Percentiles rank a stretch among this genome's conserved stretches.
Conservation (phyloP, 768 basidiomycete genomes). For the Leccinellum albellum region DNA sequence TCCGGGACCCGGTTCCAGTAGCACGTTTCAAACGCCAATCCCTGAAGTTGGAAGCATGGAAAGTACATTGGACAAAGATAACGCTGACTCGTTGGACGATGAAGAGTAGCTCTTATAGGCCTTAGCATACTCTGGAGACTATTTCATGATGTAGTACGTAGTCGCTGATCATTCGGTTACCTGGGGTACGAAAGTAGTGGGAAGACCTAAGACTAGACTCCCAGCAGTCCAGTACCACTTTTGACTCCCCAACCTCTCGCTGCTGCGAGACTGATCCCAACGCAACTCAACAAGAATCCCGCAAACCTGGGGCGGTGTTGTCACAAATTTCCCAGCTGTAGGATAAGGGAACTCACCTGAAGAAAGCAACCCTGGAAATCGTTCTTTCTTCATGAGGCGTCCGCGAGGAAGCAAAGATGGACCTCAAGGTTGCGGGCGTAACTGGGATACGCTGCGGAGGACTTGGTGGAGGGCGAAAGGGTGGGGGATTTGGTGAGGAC, state of each 20-base stretch:
- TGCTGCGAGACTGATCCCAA: slow-evolving; percentile 73
- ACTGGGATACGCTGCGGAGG: slow-evolving; percentile 70
- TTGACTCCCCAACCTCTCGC: slow-evolving; percentile 67
- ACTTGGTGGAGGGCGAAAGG: slow-evolving; percentile 38
- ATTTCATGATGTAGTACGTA: slow-evolving; percentile 1
- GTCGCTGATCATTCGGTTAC: background rate
- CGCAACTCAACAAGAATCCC: slow-evolving; percentile 78
- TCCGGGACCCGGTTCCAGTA: slow-evolving; percentile 13
- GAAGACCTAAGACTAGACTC: slow-evolving; percentile 44
- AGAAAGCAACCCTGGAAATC: slow-evolving; percentile 82
- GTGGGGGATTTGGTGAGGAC: slow-evolving; percentile 20
- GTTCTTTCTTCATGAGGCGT: slow-evolving; percentile 79
- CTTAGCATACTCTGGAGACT: background rate
- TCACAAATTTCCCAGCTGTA: background rate
- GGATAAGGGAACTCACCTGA: slow-evolving; percentile 48
- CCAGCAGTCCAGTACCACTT: slow-evolving; percentile 61
- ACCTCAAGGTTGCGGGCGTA: slow-evolving; percentile 74
- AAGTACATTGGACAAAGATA: slow-evolving; percentile 12
- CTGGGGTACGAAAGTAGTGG: background rate
- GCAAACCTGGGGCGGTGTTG: slow-evolving; percentile 53
- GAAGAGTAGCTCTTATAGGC: slow-evolving; percentile 13
- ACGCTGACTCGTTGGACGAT: slow-evolving; percentile 16
- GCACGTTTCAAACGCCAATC: slow-evolving; percentile 25
- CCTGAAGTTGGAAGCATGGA: slow-evolving; percentile 14
- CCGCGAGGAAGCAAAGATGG: slow-evolving; percentile 84